Percentiles rank a stretch among this genome's conserved stretches.
Conservation (phyloP, 139 green algal species). For the Chlorella sp. region DNA sequence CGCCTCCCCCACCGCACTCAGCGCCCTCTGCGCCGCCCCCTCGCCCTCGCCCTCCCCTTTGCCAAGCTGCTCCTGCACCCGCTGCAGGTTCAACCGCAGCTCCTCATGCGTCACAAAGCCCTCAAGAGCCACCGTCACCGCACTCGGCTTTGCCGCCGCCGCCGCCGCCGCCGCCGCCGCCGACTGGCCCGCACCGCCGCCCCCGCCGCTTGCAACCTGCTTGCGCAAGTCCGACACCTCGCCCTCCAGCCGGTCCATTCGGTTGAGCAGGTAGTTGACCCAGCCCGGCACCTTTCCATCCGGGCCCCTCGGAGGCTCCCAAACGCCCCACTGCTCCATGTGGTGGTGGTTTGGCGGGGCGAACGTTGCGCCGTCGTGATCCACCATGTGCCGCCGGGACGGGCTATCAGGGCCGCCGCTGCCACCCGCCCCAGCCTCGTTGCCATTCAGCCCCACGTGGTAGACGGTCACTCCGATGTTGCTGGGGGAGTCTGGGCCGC, state of each 20-base stretch:
- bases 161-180: too few species aligned
- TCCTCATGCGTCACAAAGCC: not conserved
- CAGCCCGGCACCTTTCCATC: constrained; percentile 8
- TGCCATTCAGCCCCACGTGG: not conserved
- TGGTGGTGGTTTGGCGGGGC: not conserved
- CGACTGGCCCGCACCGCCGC: too few species aligned
- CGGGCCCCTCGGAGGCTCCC: not conserved
- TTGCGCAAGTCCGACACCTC: not conserved
- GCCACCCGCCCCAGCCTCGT: not conserved
- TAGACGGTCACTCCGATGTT: not conserved
- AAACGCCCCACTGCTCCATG: constrained; percentile 5
- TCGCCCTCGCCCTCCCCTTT: too few species aligned
- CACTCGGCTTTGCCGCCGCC: too few species aligned
- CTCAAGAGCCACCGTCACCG: not conserved
- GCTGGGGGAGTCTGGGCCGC: not conserved
- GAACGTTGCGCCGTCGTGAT: too few species aligned
- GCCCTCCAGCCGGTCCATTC: not conserved
- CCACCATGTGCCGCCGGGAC: too few species aligned
- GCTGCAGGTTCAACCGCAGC: not conserved
- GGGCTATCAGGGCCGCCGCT: too few species aligned
- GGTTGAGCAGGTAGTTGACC: constrained; percentile 7
- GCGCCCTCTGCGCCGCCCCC: too few species aligned
- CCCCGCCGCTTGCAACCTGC: too few species aligned
- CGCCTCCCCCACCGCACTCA: too few species aligned
- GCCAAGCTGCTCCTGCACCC: not conserved